Percentiles rank a stretch among this genome's conserved stretches.
These are phyloP conservation scores for Rhodofomes roseus DNA, from an alignment of 1,284 basidiomycete species.

Conservation along the genomic window DNA sequence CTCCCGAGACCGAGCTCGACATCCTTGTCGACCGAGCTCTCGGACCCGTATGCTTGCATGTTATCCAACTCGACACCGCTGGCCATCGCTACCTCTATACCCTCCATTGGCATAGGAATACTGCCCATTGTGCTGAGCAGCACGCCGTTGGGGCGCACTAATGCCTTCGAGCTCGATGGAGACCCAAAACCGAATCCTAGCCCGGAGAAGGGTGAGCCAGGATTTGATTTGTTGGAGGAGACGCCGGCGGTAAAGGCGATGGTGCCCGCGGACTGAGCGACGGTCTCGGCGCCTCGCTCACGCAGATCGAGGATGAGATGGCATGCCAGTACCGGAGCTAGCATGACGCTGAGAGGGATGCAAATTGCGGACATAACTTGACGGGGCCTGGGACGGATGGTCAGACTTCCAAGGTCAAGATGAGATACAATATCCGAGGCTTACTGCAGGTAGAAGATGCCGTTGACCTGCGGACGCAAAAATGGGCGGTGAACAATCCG, in stretches of 20 bases:
- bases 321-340: slow-evolving; percentile 74
- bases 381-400: slow-evolving; percentile 48
- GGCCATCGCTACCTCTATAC: slow-evolving; percentile 18
- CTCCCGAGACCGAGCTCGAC: slow-evolving; percentile 35
- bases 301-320: slow-evolving; percentile 74
- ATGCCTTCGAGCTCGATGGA: slow-evolving; percentile 27
- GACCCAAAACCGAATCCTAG: slow-evolving; percentile 29
- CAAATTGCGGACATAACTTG: slow-evolving; percentile 80
- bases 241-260: slow-evolving; percentile 31
- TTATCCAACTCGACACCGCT: slow-evolving; percentile 49
- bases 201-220: slow-evolving; percentile 28
- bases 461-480: slow-evolving; percentile 48
- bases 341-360: slow-evolving; percentile 82
- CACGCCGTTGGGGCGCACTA: slow-evolving; percentile 41
- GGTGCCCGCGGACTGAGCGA: slow-evolving; percentile 51
- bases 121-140: slow-evolving; percentile 67
- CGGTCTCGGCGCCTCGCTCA: slow-evolving; percentile 71
- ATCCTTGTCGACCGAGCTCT: slow-evolving; percentile 28
- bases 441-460: slow-evolving; percentile 79
- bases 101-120: slow-evolving; percentile 39
- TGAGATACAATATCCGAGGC: slow-evolving; percentile 17
- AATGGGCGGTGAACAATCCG: background rate
- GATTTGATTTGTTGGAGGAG: slow-evolving; percentile 26
- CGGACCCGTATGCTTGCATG: slow-evolving; percentile 46
- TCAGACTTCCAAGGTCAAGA: slow-evolving; percentile 4